A percentile compares a stretch with the other conserved stretches of the same genome.
Conservation (phyloP, 257 asterid genomes). For the Echium plantagineum region DNA sequence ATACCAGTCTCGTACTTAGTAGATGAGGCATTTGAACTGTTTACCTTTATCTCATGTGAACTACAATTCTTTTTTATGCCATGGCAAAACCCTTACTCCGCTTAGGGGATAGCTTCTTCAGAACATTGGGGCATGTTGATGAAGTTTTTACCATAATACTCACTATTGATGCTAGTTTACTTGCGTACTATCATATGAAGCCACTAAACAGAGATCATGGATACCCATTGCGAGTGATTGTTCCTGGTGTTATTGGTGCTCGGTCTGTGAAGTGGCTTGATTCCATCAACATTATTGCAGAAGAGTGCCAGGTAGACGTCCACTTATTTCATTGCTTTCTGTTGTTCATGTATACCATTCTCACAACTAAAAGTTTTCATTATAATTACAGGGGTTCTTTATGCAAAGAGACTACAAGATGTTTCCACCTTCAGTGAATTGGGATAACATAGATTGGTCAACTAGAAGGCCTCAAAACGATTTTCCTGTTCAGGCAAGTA, state of each 20-base stretch:
- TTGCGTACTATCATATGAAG: conserved; percentile 22
- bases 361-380: conserved; percentile 8
- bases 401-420: conserved; percentile 95
- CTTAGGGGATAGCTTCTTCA: no score
- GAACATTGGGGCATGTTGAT: no score
- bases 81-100: background rate
- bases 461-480: conserved; percentile 87
- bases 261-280: conserved; percentile 99
- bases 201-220: conserved; percentile 95
- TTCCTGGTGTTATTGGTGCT: conserved; percentile 98
- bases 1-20: no score
- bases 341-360: conserved; percentile 7
- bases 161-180: conserved; percentile 2
- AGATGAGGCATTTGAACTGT: no score
- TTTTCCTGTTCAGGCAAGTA: conserved; percentile 83
- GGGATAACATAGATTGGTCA: conserved; percentile 95
- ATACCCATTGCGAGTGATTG: conserved; percentile 89
- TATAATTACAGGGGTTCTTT: conserved; percentile 71
- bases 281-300: conserved; percentile 61
- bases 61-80: background rate
- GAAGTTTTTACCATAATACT: background rate
- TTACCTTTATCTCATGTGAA: background rate
- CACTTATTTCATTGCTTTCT: conserved; percentile 2
- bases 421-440: conserved; percentile 94
- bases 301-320: conserved; percentile 72